These are phyloP conservation scores for Epichloe baconii DNA, from an alignment of 2,329 filamentous ascomycete genomes.

Conservation along the genomic window DNA sequence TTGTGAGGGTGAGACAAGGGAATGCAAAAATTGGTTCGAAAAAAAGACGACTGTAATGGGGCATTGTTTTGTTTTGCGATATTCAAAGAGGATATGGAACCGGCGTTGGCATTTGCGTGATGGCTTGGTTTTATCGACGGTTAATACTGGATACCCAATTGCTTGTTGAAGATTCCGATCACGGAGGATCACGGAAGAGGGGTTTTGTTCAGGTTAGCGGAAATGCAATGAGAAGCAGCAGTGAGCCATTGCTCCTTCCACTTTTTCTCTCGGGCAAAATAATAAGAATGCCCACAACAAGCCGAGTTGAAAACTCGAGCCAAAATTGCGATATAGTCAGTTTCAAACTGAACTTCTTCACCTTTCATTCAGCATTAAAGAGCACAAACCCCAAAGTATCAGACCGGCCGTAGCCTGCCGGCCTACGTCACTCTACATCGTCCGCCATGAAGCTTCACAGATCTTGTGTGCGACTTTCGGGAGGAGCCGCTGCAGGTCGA, in stretches of 20 bases:
- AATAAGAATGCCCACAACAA: neutral
- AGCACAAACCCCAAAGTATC: too few relatives aligned
- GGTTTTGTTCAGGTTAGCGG: neutral
- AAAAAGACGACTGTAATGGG: neutral
- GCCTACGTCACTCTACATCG: neutral
- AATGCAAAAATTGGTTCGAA: neutral
- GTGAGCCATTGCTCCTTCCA: conserved; percentile 3
- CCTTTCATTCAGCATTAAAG: neutral
- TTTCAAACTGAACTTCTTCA: neutral
- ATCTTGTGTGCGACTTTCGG: neutral
- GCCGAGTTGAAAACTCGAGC: too few relatives aligned
- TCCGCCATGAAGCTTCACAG: neutral
- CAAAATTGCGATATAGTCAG: too few relatives aligned
- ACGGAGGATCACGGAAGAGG: too few relatives aligned
- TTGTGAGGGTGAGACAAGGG: conserved; percentile 2
- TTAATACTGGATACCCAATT: neutral
- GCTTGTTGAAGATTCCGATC: neutral
- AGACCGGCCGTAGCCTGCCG: neutral
- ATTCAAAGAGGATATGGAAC: neutral
- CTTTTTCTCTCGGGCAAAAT: neutral
- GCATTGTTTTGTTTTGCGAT: neutral
- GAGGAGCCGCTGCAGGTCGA: neutral
- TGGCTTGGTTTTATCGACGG: neutral
- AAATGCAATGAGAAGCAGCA: neutral
- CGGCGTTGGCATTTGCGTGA: neutral